Evolutionary conservation across 495 filamentous ascomycete genomes (phyloP).

Genomic region (Sordaria brevicollis): DNA sequence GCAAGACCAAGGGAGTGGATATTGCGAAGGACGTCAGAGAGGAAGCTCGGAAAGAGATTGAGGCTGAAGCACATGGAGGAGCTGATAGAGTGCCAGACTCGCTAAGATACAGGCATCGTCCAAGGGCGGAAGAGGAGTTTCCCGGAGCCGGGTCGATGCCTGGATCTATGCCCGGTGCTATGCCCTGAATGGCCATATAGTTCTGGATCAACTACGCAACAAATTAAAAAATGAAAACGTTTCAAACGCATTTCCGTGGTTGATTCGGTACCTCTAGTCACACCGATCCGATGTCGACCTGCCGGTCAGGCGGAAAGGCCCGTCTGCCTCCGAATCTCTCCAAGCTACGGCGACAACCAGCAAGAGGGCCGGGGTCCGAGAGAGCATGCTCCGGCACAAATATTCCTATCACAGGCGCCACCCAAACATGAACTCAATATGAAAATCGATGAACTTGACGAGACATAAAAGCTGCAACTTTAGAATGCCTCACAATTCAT

Average conservation of each 20-base stretch:
- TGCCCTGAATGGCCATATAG: background rate
- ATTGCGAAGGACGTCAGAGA: conserved; percentile 35
- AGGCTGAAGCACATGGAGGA: conserved; percentile 30
- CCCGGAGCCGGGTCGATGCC: conserved; percentile 24
- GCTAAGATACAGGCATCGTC: conserved; percentile 27
- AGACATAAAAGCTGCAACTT: background rate
- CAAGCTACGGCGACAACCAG: background rate
- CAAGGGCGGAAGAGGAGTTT: conserved; percentile 23
- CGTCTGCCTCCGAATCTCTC: background rate
- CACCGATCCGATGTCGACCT: background rate
- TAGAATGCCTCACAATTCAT: background rate
- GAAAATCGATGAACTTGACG: background rate
- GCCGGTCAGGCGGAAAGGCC: background rate
- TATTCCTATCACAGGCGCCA: background rate
- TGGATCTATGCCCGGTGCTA: conserved; percentile 18
- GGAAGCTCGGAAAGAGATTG: conserved; percentile 35
- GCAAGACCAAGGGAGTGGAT: conserved; percentile 40
- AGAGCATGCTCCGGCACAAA: background rate
- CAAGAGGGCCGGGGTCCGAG: background rate
- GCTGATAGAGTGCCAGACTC: conserved; percentile 25
- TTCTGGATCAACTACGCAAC: background rate
- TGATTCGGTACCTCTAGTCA: background rate
- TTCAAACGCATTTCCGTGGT: too few relatives aligned
- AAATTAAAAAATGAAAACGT: too few relatives aligned
- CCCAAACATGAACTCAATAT: background rate